Evolutionary conservation across 805 yeast species (phyloP).

Genomic region (Pichia scutulata): DNA sequence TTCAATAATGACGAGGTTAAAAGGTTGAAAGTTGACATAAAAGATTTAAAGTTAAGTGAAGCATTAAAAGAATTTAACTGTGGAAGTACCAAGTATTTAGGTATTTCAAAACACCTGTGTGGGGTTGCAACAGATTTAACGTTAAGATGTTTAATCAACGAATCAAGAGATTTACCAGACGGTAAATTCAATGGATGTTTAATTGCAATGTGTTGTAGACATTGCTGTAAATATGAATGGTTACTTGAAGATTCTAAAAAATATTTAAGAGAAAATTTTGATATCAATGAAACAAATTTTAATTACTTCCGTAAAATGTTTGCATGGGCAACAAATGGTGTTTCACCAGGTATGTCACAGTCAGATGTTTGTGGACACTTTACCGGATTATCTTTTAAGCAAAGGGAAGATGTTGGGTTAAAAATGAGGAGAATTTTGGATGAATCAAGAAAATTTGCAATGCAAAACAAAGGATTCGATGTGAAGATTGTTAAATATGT

Average conservation of each 20-base stretch:
- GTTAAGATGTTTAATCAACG: slow-evolving; percentile 45
- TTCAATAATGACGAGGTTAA: slow-evolving; percentile 13
- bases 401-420: slow-evolving; percentile 56
- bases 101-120: slow-evolving; percentile 82
- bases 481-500: slow-evolving; percentile 56
- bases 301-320: slow-evolving; percentile 49
- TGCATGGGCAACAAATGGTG: slow-evolving; percentile 87
- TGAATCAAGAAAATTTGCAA: slow-evolving; percentile 52
- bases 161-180: slow-evolving; percentile 12
- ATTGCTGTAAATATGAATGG: slow-evolving; percentile 59
- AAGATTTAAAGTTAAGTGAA: slow-evolving; percentile 53
- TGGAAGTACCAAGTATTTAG: slow-evolving; percentile 30
- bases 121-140: slow-evolving; percentile 93
- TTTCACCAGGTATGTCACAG: slow-evolving; percentile 33
- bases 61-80: slow-evolving; percentile 28
- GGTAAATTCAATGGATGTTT: slow-evolving; percentile 43
- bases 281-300: slow-evolving; percentile 27
- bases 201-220: slow-evolving; percentile 93
- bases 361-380: slow-evolving; percentile 36
- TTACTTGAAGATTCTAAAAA: slow-evolving; percentile 41
- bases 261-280: slow-evolving; percentile 29
- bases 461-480: slow-evolving; percentile 33
- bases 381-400: slow-evolving; percentile 36
- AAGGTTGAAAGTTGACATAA: slow-evolving; percentile 69
- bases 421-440: slow-evolving; percentile 69